Conservation (phyloP, 352 stramenopile species). For the Phytopythium kandeliae region DNA sequence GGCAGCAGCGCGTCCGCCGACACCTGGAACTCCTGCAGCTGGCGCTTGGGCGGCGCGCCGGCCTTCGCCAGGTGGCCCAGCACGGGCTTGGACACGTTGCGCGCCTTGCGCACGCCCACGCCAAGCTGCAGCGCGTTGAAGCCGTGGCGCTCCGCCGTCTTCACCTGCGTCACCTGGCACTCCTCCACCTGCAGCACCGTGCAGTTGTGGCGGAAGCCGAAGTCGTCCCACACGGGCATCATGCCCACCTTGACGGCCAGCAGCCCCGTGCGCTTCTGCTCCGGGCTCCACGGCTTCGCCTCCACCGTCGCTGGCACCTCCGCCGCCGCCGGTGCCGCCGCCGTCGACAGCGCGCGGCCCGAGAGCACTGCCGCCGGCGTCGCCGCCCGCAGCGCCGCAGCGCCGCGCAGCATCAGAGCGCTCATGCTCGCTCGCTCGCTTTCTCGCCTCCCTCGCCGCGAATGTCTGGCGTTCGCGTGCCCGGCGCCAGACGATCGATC, state of each 20-base stretch:
- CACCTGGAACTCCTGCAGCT: constrained; percentile 95
- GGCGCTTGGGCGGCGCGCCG: constrained; percentile 89
- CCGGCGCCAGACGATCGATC: too few species aligned
- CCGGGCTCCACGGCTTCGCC: constrained; percentile 45
- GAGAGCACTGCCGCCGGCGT: constrained; percentile 1
- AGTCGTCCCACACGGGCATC: constrained; percentile 98
- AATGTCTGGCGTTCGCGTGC: not conserved
- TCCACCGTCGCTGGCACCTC: constrained; percentile 7
- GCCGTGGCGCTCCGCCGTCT: constrained; percentile 91
- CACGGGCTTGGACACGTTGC: constrained; percentile 94
- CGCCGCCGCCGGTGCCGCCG: not conserved
- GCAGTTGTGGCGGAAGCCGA: constrained; percentile 94
- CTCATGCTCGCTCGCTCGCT: not conserved
- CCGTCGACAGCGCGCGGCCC: constrained; percentile 16
- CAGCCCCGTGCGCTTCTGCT: constrained; percentile 87
- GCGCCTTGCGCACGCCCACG: constrained; percentile 93
- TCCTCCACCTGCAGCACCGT: constrained; percentile 91
- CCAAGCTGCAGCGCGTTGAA: constrained; percentile 96
- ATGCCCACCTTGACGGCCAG: constrained; percentile 98
- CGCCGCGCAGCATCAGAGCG: constrained; percentile 5
- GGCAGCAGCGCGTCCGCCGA: constrained; percentile 86
- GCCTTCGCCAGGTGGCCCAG: constrained; percentile 91
- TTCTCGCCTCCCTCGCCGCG: not conserved
- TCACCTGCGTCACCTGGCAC: constrained; percentile 94
- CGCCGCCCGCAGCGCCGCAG: not conserved